These are phyloP conservation scores for Protea cynaroides DNA, from an alignment of 164 flowering plant genomes.

Conservation along the genomic window DNA sequence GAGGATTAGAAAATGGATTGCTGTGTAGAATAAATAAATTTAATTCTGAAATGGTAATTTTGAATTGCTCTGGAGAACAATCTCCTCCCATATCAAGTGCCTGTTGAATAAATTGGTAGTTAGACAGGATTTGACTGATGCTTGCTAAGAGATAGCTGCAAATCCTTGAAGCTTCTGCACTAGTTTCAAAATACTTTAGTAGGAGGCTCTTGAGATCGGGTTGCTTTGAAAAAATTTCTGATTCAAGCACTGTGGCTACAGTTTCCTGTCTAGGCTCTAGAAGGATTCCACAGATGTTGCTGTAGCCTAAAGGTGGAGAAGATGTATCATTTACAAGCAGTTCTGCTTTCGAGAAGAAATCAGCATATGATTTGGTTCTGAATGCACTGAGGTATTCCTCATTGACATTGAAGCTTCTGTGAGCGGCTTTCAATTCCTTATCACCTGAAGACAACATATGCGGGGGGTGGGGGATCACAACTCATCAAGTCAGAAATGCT, in stretches of 20 bases:
- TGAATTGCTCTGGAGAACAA: constrained; percentile 17
- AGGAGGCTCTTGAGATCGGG: constrained; percentile 38
- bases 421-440: constrained; percentile 13
- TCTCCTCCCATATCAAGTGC: constrained; percentile 22
- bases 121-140: constrained; percentile 31
- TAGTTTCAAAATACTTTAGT: constrained; percentile 39
- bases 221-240: constrained; percentile 26
- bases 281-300: constrained; percentile 30
- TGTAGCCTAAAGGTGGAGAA: constrained; percentile 14
- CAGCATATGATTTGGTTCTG: constrained; percentile 51
- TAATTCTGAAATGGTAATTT: constrained; percentile 20
- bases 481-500: not conserved
- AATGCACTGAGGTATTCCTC: constrained; percentile 52
- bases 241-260: constrained; percentile 32
- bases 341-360: constrained; percentile 44
- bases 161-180: constrained; percentile 58
- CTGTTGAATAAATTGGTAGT: constrained; percentile 27
- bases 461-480: no score
- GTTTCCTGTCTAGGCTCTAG: constrained; percentile 57
- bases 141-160: constrained; percentile 46
- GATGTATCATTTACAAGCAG: constrained; percentile 21
- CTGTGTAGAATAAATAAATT: constrained; percentile 21
- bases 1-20: constrained; percentile 37
- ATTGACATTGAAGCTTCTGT: constrained; percentile 32
- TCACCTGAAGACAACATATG: constrained; percentile 24